Evolutionary conservation across 106 monocot genomes (phyloP), one percentile per base, ranked within the genome.

Genomic region (Allium cepa): DNA sequence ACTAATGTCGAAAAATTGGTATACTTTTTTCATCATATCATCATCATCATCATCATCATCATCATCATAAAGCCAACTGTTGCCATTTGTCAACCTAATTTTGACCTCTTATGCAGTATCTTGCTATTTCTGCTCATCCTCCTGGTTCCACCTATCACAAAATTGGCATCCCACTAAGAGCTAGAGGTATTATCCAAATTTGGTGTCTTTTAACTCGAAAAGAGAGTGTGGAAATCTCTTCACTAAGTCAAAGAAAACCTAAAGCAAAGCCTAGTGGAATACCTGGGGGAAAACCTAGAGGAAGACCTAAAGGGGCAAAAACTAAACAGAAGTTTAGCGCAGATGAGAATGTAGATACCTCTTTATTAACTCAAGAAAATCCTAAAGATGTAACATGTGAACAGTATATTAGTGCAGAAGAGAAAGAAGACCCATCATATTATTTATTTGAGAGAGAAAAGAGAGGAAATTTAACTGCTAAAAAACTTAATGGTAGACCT

Each of bases 51-150:
- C 36, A 36, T 36, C 36, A 36, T 36, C 36, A 36, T 36, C 36
- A 5, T 36, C 36, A 4, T 36, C 4, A 36, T 36, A 36, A 36
- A 36, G 36, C 5, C 5, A 36, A 36, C 5, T 36, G 36, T 36
- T 36, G 36, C 5, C 11, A 50, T 66, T 22, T 47, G 56, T 13
- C 36, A 46, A 17, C 17, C 52, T 74, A 26, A 55, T 17, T 9
- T 53, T 56, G 3, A 8, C 28, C 48, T 76, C 14, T 69, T 60
- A n/a, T 36, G 55, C 78, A 95, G 96, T 88, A 88, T 79, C 88
- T 96, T 77, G 91, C 96, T 26, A 82, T 96, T 74, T 53, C 91
- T 82, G 91, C 86, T 62, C 96, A 96, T 58, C 88, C 96, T 72
- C 79, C 81, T 69, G 85, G 77, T 66, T 86, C 91, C 26, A 67